Base-by-base conservation (phyloP, 345 rosid species). In the Eucalyptus pumila region DNA sequence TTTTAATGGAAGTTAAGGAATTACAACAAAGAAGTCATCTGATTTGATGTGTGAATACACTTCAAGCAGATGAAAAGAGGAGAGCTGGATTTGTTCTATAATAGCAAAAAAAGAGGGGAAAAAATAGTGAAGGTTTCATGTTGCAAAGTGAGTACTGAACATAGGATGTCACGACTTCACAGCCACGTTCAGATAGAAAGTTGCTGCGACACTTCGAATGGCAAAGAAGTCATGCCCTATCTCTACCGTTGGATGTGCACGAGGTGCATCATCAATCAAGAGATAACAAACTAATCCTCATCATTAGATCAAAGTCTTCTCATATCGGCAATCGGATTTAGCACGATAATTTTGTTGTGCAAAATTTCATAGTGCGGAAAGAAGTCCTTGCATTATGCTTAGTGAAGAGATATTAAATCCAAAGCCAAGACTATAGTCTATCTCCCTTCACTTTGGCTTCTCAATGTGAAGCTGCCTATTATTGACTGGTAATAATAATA, bases 211-310 rank as follows among this genome's bases (percentile, higher is more conserved):
- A 21, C 62, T 23, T 23, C 4, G 62, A 56, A 56, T 56, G 13
- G 62, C 6, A 9, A 56, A 56, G 26, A 23, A 23, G 27, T 56
- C 62, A 5, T 23, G 62, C 30, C 62, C 62, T 10, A 3, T 56
- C 6, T 56, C 27, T 56, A 23, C 27, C 5, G 27, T 56, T 56
- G 62, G 62, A 56, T 56, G 62, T 56, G 62, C 62, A 23, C 1
- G 1, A 1, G 26, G 0, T 6, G 37, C 72, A 6, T 30, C 34
- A 14, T 4, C 6, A 0, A 48, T 48, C 14, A 48, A 3, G 37
- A 65, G 76, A 65, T 3, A n/a, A 15, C 5, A 12, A 30, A n/a
- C 72, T 48, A 48, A 48, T 48, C 37, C 37, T 65, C 37, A 5
- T 21, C 19, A 2, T 13, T 7, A 65, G 37, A 67, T n/a, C 76